Evolutionary conservation across 331 rosid genomes (phyloP).

Genomic region (Malus hybrid): DNA sequence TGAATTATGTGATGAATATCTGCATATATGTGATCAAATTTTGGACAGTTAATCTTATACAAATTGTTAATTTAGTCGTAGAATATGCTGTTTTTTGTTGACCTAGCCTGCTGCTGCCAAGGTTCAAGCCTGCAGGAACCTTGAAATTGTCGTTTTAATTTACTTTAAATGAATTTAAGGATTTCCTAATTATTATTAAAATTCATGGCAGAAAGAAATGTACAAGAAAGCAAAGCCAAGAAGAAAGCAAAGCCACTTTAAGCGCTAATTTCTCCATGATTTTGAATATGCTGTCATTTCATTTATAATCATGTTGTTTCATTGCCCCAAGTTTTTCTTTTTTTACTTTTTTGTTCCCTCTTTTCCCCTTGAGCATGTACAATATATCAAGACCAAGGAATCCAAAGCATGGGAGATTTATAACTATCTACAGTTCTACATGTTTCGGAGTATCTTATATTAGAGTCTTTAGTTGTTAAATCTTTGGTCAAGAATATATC

Average conservation of each 20-base stretch:
- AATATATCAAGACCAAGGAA: neutral
- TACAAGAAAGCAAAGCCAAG: neutral
- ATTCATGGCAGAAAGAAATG: neutral
- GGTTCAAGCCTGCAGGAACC: neutral
- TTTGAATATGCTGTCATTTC: conserved; percentile 41
- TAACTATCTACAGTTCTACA: too few relatives aligned
- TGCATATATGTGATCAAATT: neutral
- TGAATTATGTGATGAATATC: conserved; percentile 4
- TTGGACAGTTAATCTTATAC: neutral
- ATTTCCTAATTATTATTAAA: neutral
- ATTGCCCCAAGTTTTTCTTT: conserved; percentile 28
- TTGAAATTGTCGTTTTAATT: neutral
- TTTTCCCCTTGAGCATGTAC: neutral
- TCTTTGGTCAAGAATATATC: too few relatives aligned
- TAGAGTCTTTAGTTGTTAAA: too few relatives aligned
- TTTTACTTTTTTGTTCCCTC: conserved; percentile 21
- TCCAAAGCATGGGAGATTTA: neutral
- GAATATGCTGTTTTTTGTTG: too few relatives aligned
- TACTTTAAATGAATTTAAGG: neutral
- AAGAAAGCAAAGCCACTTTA: conserved; percentile 23
- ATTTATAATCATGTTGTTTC: conserved; percentile 29
- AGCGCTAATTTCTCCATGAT: neutral
- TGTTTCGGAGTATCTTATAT: too few relatives aligned
- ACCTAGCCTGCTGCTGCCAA: too few relatives aligned
- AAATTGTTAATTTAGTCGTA: too few relatives aligned